phyloP scores from a whole-genome alignment of 169 alveolate genomes.

The Plasmodium yoelii region DNA sequence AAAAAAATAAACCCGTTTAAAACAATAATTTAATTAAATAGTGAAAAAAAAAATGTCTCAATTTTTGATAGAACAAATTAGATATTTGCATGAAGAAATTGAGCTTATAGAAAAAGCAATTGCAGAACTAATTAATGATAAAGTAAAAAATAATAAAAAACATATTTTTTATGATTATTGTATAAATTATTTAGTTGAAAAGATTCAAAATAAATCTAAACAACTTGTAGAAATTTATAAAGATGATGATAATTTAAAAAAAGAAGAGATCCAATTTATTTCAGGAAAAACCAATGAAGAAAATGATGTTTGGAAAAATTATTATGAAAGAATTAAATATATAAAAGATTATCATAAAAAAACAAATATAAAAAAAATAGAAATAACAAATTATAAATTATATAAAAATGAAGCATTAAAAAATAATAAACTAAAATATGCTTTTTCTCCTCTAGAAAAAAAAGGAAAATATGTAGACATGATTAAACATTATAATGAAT shows the following conservation, averaged over 20 bases:
- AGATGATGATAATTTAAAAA: constrained; percentile 59
- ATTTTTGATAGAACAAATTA: constrained; percentile 77
- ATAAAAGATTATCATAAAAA: constrained; percentile 81
- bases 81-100: constrained; percentile 80
- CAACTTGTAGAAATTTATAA: constrained; percentile 60
- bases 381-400: constrained; percentile 50
- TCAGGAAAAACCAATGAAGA: constrained; percentile 76
- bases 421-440: constrained; percentile 76
- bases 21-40: too few species aligned
- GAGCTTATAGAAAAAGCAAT: constrained; percentile 77
- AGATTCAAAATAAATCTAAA: constrained; percentile 75
- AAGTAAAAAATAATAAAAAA: constrained; percentile 61
- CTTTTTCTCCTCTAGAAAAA: constrained; percentile 87
- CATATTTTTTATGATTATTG: constrained; percentile 70
- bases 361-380: constrained; percentile 75
- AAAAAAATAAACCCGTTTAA: too few species aligned
- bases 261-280: constrained; percentile 75
- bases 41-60: constrained; percentile 65
- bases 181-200: constrained; percentile 42
- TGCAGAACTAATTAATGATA: constrained; percentile 76
- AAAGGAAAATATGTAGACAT: constrained; percentile 84
- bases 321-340: constrained; percentile 81
- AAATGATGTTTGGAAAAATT: constrained; percentile 85
- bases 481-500: constrained; percentile 81
- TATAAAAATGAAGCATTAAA: constrained; percentile 81